Evolutionary conservation across 2,329 filamentous ascomycete species (phyloP).

Genomic region (Chaetomium sp.): DNA sequence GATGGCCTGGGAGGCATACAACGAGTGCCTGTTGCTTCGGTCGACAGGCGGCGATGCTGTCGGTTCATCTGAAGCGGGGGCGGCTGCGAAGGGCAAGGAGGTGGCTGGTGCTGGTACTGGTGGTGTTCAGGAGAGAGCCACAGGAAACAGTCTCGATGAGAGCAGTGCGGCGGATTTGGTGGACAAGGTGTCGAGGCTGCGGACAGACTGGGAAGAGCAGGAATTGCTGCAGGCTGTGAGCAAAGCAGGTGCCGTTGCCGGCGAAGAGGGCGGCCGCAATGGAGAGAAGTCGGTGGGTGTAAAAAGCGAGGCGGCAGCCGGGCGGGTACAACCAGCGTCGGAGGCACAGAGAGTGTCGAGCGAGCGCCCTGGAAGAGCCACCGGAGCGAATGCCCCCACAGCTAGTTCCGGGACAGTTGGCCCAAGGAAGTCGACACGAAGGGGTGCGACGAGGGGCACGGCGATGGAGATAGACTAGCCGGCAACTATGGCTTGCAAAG

Average conservation of each 20-base stretch:
- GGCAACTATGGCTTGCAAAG: background rate
- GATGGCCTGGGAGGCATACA: slow-evolving; percentile 69
- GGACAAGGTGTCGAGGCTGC: slow-evolving; percentile 34
- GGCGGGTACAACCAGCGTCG: background rate
- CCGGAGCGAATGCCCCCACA: slow-evolving; percentile 20
- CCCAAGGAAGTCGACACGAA: slow-evolving; percentile 11
- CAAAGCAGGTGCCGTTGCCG: slow-evolving; percentile 19
- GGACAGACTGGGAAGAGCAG: slow-evolving; percentile 38
- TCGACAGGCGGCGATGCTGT: slow-evolving; percentile 15
- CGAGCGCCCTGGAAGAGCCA: slow-evolving; percentile 11
- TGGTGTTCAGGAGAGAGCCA: slow-evolving; percentile 5
- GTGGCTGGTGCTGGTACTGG: slow-evolving; percentile 7
- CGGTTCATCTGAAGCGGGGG: slow-evolving; percentile 23
- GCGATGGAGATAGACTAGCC: slow-evolving; percentile 20
- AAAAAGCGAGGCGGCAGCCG: background rate
- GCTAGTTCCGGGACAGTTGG: slow-evolving; percentile 12
- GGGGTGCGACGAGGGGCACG: slow-evolving; percentile 1
- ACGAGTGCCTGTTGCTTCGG: slow-evolving; percentile 60
- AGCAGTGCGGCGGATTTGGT: slow-evolving; percentile 27
- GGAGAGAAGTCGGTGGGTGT: background rate
- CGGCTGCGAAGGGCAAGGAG: slow-evolving; percentile 23
- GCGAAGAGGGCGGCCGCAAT: background rate
- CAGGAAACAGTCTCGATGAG: slow-evolving; percentile 2
- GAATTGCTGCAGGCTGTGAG: slow-evolving; percentile 42
- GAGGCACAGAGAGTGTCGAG: slow-evolving; percentile 8